phyloP scores from a whole-genome alignment of 345 rosid species.

The Erysimum cheiranthoides region DNA sequence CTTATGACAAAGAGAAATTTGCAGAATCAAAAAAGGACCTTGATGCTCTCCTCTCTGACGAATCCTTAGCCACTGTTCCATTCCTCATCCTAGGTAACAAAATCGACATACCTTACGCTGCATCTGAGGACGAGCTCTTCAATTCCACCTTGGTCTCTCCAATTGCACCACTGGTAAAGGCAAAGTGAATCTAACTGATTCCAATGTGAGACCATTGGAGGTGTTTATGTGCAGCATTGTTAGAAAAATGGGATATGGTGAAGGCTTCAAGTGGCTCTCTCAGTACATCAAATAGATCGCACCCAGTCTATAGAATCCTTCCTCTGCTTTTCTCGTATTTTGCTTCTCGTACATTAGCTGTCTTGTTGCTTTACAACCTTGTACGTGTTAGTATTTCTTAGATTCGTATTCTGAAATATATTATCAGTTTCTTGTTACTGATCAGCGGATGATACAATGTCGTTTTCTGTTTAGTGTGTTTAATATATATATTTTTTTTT shows the following conservation, averaged over 20 bases:
- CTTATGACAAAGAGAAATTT: constrained; percentile 75
- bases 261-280: constrained; percentile 79
- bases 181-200: constrained; percentile 56
- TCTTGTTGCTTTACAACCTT: constrained; percentile 2
- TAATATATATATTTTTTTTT: neutral
- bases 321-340: neutral
- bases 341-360: constrained; percentile 11
- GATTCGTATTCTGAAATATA: neutral
- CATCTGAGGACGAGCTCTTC: constrained; percentile 79
- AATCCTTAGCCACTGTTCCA: constrained; percentile 59
- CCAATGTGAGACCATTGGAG: constrained; percentile 68
- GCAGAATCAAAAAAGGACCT: constrained; percentile 72
- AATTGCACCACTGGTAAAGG: constrained; percentile 85
- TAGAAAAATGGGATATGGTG: constrained; percentile 80
- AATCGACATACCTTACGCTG: constrained; percentile 78
- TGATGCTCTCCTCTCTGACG: constrained; percentile 74
- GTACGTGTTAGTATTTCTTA: constrained; percentile 7
- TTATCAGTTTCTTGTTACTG: constrained; percentile 22
- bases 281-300: constrained; percentile 63
- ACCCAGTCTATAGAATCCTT: neutral
- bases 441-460: neutral
- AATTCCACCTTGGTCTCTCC: constrained; percentile 64
- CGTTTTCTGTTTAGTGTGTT: neutral
- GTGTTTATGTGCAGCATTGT: constrained; percentile 90
- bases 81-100: constrained; percentile 77